Conservation (phyloP, 1,284 basidiomycete genomes). For the Trichosporon asahii region DNA sequence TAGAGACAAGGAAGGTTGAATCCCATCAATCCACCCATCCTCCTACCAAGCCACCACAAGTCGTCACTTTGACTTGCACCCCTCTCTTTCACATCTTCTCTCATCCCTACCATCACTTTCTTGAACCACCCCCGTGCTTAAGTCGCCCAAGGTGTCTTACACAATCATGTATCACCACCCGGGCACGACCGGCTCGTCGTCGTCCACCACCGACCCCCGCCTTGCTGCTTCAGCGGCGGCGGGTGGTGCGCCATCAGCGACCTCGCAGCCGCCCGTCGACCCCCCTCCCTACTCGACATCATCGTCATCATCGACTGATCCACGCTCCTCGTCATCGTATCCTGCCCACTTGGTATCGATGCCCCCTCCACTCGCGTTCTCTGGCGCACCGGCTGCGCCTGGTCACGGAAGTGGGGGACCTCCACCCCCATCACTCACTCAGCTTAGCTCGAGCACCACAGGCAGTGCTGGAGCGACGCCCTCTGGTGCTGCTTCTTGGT, state of each 20-base stretch:
- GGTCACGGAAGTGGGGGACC: constrained; percentile 3
- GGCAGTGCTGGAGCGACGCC: constrained; percentile 3
- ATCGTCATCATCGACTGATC: constrained; percentile 8
- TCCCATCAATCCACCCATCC: neutral
- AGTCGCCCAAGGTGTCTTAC: neutral
- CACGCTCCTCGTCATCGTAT: neutral
- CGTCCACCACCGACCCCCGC: constrained; percentile 5
- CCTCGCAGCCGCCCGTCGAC: neutral
- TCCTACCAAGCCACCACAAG: neutral
- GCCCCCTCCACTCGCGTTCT: neutral
- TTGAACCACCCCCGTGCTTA: neutral
- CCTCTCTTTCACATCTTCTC: neutral
- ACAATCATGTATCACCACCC: constrained; percentile 7
- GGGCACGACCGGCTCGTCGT: constrained; percentile 2
- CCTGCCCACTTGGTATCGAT: constrained; percentile 5
- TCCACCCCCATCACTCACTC: constrained; percentile 2
- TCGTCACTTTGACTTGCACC: neutral
- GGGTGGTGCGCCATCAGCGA: neutral
- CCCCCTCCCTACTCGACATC: neutral
- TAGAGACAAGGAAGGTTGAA: neutral
- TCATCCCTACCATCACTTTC: neutral
- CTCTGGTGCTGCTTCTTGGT: constrained; percentile 4
- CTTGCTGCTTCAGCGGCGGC: constrained; percentile 1
- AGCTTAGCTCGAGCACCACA: constrained; percentile 2
- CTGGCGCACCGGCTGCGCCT: neutral